These are phyloP conservation scores for Saprolegnia parasitica DNA, from an alignment of 352 stramenopile genomes.

Conservation along the genomic window DNA sequence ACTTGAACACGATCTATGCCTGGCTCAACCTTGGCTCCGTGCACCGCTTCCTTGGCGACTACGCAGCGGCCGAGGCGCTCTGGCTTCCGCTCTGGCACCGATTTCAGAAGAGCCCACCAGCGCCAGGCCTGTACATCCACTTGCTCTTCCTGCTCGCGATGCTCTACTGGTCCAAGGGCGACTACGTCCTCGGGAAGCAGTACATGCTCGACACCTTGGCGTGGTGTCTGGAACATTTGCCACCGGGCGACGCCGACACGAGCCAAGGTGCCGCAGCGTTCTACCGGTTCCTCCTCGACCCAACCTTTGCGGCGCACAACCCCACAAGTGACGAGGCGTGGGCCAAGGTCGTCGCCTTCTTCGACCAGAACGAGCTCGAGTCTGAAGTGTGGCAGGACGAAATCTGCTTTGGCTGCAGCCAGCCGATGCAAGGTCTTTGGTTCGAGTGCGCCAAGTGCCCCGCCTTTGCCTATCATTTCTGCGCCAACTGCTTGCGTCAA, in stretches of 20 bases:
- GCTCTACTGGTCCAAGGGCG: conserved; percentile 1
- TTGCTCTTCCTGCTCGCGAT: not conserved
- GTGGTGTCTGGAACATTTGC: not conserved
- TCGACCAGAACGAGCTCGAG: not conserved
- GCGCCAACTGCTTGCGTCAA: not conserved
- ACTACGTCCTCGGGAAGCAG: not conserved
- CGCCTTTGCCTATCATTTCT: conserved; percentile 3
- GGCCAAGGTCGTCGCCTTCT: not conserved
- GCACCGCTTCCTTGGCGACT: not conserved
- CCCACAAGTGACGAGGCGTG: not conserved
- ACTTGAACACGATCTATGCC: not conserved
- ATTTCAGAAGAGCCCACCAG: not conserved
- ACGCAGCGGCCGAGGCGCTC: not conserved
- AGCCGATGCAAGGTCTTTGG: not conserved
- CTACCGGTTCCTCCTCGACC: conserved; percentile 1
- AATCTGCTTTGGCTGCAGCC: not conserved
- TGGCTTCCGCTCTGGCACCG: not conserved
- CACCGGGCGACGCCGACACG: not conserved
- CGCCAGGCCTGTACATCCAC: not conserved
- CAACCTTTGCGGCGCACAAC: not conserved
- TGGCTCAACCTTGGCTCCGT: not conserved
- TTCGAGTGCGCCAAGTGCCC: not conserved
- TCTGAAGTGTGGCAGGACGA: not conserved
- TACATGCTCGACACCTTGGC: conserved; percentile 7
- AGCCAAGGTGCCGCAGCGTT: not conserved